Evolutionary conservation across 2,329 filamentous ascomycete genomes (phyloP).

Genomic region (Pseudogymnoascus verrucosus): DNA sequence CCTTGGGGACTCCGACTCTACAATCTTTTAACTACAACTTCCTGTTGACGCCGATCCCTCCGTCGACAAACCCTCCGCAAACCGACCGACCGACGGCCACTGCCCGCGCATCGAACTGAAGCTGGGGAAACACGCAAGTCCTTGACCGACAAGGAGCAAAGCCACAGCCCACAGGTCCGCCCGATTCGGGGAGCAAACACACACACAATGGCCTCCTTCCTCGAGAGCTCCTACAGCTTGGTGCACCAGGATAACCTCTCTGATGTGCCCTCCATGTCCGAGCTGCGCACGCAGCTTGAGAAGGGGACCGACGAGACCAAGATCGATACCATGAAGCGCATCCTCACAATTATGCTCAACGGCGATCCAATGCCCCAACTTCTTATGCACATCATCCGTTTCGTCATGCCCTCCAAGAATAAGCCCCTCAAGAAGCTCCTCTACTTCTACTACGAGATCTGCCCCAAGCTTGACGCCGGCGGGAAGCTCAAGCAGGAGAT

Average conservation of each 20-base stretch:
- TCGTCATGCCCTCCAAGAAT: conserved; percentile 97
- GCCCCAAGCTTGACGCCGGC: conserved; percentile 82
- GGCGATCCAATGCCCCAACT: conserved; percentile 92
- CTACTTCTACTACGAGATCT: conserved; percentile 99
- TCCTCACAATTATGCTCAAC: conserved; percentile 95
- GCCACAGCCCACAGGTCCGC: conserved; percentile 12
- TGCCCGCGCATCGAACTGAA: conserved; percentile 6
- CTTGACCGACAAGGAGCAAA: conserved; percentile 6
- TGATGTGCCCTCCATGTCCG: conserved; percentile 81
- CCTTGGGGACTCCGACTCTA: neutral
- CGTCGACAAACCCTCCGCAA: conserved; percentile 4
- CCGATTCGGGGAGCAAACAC: conserved; percentile 18
- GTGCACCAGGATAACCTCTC: conserved; percentile 96
- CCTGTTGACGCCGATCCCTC: conserved; percentile 8
- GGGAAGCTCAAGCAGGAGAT: conserved; percentile 99
- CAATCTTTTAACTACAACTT: conserved; percentile 12
- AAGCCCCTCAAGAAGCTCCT: conserved; percentile 96
- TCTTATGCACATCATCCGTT: conserved; percentile 99
- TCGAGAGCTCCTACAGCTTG: conserved; percentile 92
- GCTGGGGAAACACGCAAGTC: neutral
- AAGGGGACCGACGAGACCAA: conserved; percentile 91
- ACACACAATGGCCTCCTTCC: conserved; percentile 79
- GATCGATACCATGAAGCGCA: conserved; percentile 91
- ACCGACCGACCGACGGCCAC: conserved; percentile 6
- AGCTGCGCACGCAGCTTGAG: conserved; percentile 87